Evolutionary conservation across 768 basidiomycete species (phyloP), one percentile per base, ranked within the genome.

Genomic region (Amyloporia xantha): DNA sequence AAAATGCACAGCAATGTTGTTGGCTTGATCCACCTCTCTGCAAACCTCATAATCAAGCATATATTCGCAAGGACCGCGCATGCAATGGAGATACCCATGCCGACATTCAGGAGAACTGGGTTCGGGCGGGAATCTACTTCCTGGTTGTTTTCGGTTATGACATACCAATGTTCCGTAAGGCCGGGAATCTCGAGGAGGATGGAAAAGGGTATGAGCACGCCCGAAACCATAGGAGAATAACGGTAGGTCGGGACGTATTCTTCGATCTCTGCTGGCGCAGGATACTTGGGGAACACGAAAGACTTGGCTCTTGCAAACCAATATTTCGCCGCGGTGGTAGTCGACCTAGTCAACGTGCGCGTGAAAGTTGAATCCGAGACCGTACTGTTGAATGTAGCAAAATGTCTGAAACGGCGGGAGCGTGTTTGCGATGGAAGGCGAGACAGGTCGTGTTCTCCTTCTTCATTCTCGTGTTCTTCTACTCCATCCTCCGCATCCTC

Each of bases 111-210:
- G 2, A 87, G 66, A 1, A 63, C 45, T 0, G 87, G 71, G 47
- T 90, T 90, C 11, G 62, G 60, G 42, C 66, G 71, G 4, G 62
- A 69, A 28, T 84, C 75, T 1, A 82, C 65, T 3, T 68, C 63
- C 21, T 71, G 36, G 50, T 75, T 66, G 17, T 68, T 61, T 25
- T 70, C 66, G 0, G 78, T 86, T 5, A 73, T 74, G 49, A 84
- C 74, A 53, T 82, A 87, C 87, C 86, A 87, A 45, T 76, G 73
- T 50, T 81, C 82, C 1, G 86, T 91, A 10, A 91, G 65, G 13
- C 84, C 84, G 1, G 90, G 90, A 24, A 92, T 86, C 57, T 86
- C 84, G 25, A 91, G 71, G n/a, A 92, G 71, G 42, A 91, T 85
- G 15, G 83, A 77, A 57, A 92, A 88, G 0, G 86, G 84, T 30